Base-by-base conservation (phyloP, 106 monocot species). In the Vanilla planifolia region DNA sequence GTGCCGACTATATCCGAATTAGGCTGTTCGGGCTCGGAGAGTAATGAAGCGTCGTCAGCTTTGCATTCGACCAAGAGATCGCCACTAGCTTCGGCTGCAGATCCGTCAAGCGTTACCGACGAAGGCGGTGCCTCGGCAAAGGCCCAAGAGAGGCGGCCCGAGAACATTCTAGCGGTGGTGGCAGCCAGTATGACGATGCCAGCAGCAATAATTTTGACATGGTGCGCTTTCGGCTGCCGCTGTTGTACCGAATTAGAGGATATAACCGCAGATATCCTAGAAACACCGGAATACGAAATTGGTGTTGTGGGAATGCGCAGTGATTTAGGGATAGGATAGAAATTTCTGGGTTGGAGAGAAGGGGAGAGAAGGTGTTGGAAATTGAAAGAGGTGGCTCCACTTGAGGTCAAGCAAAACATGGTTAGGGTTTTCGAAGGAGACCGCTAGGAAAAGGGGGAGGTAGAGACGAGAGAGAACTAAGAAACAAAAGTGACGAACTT, bases 361-460 rank as follows among this genome's bases (percentile, higher is more conserved):
- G 61, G 45, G 59, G 59, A 39, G 43, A 68, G 28, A 55, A 34
- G 17, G 0, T 35, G 42, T 2, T 45, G 42, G 62, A 14, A 27
- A 24, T 36, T 27, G 46, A 55, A 25, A 40, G 67, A 21, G 24
- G 61, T 5, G 70, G 75, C 11, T 29, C n/a, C n/a, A n/a, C n/a
- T n/a, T n/a, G 35, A 33, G 48, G 60, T 39, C 14, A 77, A 44
- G 69, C 48, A 81, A 53, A 59, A 72, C 81, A 81, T 77, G 60
- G 68, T 21, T n/a, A 1, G 40, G 27, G 13, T 25, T 26, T 57
- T n/a, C n/a, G n/a, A n/a, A n/a, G n/a, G n/a, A n/a, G n/a, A n/a
- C n/a, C n/a, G n/a, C n/a, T n/a, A n/a, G n/a, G n/a, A n/a, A n/a
- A n/a, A n/a, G n/a, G n/a, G n/a, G n/a, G n/a, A n/a, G n/a, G n/a